Evolutionary conservation across 2,329 filamentous ascomycete genomes (phyloP), one percentile per base, ranked within the genome.

Genomic region (Ceratocystis variospora): DNA sequence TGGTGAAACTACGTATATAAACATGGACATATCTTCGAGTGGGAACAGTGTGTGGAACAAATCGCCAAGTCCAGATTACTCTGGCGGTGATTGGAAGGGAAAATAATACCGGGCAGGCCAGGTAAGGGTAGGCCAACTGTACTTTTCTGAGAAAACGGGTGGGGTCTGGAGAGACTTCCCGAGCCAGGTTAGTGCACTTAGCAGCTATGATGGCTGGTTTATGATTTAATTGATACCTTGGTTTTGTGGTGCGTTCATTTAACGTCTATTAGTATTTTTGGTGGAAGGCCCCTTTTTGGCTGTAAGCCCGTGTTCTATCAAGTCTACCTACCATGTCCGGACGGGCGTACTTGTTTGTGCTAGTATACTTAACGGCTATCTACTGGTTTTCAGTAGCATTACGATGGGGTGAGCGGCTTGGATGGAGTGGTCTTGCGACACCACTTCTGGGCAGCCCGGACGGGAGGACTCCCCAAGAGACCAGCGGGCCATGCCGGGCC

Each of bases 1-100:
- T n/a, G 25, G 33, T 31, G 53, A 33, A 17, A 1, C 25, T 31
- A 15, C 22, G 10, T 25, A 57, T 28, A n/a, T 33, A 4, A 31
- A 6, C 19, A 22, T 5, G 17, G 17, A 4, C 28, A 15, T 8
- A 22, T 41, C 45, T 48, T 31, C 25, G n/a, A 44, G 61, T 10
- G 50, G 53, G 31, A 28, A 37, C 50, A 48, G 25, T 4, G 48
- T 46, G 17, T 68, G 66, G 66, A 62, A 17, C 15, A 63, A 63
- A 48, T 33, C 45, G 41, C 66, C 63, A 4, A 31, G 41, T n/a
- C 44, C 19, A 8, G 66, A 68, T 61, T 68, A 68, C 37, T 63
- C 22, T 5, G 63, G 66, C 5, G 48, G 31, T 19, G 66, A 31
- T 17, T 68, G 63, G 66, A 61, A 68, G 8, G 66, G 25, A 10